phyloP scores from a whole-genome alignment of 192 early-diverging fungal species.

The Helicostylum pulchrum region DNA sequence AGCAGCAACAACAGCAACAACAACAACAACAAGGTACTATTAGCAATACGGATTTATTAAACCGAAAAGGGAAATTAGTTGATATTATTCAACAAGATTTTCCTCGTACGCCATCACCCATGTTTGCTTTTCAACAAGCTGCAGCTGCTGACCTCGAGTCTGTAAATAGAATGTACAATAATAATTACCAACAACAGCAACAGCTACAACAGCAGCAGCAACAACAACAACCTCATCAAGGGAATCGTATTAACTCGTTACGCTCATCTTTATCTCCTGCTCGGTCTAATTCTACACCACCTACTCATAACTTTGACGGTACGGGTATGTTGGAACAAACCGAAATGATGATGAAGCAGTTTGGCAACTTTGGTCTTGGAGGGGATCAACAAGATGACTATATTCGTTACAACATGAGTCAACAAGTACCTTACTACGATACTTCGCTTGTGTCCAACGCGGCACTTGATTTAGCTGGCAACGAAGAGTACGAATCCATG shows the following conservation, averaged over 20 bases:
- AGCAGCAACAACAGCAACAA: too few relatives aligned
- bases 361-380: slow-evolving; percentile 22
- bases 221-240: too few relatives aligned
- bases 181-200: background rate
- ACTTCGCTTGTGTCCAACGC: too few relatives aligned
- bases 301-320: slow-evolving; percentile 6
- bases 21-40: too few relatives aligned
- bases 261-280: slow-evolving; percentile 10
- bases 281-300: slow-evolving; percentile 31
- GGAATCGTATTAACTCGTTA: too few relatives aligned
- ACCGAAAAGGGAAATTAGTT: slow-evolving; percentile 24
- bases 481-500: background rate
- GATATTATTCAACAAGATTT: slow-evolving; percentile 47
- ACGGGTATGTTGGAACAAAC: slow-evolving; percentile 2
- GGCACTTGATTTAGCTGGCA: too few relatives aligned
- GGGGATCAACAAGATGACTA: background rate
- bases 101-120: slow-evolving; percentile 57
- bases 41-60: background rate
- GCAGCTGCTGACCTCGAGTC: slow-evolving; percentile 16
- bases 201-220: background rate
- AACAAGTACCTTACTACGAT: too few relatives aligned
- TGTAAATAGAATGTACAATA: background rate
- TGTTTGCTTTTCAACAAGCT: slow-evolving; percentile 43
- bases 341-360: slow-evolving; percentile 25
- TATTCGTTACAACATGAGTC: too few relatives aligned